Percentiles rank a stretch among this genome's conserved stretches.
Evolutionary conservation across 1,284 basidiomycete species (phyloP).

Genomic region (Sanghuangporus sanghuang): DNA sequence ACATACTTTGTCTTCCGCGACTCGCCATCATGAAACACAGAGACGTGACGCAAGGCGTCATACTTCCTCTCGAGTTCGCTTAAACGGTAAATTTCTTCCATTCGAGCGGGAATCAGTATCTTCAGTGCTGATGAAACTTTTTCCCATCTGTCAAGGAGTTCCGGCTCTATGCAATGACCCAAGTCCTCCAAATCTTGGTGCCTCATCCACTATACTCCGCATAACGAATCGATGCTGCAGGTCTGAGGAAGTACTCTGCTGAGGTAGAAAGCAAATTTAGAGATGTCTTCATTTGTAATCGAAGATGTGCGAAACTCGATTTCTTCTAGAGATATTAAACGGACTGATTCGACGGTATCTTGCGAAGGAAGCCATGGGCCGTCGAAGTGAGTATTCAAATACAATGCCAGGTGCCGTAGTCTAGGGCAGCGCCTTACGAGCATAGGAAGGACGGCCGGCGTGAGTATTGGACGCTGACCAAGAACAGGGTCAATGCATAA

Average conservation of each 20-base stretch:
- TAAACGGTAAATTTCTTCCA: too few relatives aligned
- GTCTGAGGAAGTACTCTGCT: neutral
- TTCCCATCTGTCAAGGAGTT: too few relatives aligned
- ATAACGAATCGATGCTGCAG: neutral
- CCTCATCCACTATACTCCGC: neutral
- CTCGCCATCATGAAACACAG: too few relatives aligned
- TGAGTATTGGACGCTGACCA: conserved; percentile 33
- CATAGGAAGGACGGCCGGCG: conserved; percentile 44
- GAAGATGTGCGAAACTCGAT: neutral
- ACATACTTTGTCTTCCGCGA: too few relatives aligned
- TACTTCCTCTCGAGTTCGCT: too few relatives aligned
- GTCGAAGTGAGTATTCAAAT: conserved; percentile 33
- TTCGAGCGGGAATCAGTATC: too few relatives aligned
- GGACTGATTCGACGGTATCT: neutral
- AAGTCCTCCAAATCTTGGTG: neutral
- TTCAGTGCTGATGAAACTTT: too few relatives aligned
- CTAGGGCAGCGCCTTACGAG: conserved; percentile 51
- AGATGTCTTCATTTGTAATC: neutral
- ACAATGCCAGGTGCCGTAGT: conserved; percentile 45
- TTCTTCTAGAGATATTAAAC: neutral
- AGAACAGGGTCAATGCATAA: conserved; percentile 50
- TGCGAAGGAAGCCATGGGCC: neutral
- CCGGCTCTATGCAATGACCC: neutral
- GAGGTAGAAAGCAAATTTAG: neutral
- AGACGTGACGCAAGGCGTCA: too few relatives aligned